Conservation (phyloP, 345 rosid genomes). For the Eucalyptus microcorys region DNA sequence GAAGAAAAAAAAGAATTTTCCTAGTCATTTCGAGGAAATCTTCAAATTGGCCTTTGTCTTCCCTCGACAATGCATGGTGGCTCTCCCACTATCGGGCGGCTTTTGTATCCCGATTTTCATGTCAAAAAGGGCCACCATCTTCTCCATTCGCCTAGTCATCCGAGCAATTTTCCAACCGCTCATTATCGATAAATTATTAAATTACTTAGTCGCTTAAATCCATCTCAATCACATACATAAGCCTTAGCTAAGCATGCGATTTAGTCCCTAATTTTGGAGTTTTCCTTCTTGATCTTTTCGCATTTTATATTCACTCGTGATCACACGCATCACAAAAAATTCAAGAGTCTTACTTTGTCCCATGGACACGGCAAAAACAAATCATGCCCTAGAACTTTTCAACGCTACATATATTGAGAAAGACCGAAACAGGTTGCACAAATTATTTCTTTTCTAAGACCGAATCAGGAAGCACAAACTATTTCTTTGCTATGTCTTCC, state of each 20-base stretch:
- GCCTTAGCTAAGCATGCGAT: not conserved
- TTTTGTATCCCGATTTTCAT: not conserved
- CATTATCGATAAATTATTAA: not conserved
- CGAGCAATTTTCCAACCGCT: not conserved
- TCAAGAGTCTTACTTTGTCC: not conserved
- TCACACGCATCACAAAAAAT: not conserved
- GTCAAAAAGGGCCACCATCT: not conserved
- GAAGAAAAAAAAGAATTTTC: no score
- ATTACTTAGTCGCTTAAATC: not conserved
- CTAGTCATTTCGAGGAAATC: not conserved
- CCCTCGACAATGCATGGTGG: not conserved
- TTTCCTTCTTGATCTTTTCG: accelerated
- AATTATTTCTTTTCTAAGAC: not conserved
- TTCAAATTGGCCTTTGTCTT: not conserved
- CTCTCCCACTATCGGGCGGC: not conserved
- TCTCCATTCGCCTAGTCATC: not conserved
- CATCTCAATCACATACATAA: not conserved
- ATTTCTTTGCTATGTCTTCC: not conserved
- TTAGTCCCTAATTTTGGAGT: not conserved
- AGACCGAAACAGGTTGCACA: not conserved
- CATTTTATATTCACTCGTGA: not conserved
- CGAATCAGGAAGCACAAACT: not conserved
- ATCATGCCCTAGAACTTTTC: accelerated
- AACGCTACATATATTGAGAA: not conserved
- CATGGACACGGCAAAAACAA: not conserved